Evolutionary conservation across 73 alveolate genomes (phyloP).

Genomic region (Paramecium primaurelia): DNA sequence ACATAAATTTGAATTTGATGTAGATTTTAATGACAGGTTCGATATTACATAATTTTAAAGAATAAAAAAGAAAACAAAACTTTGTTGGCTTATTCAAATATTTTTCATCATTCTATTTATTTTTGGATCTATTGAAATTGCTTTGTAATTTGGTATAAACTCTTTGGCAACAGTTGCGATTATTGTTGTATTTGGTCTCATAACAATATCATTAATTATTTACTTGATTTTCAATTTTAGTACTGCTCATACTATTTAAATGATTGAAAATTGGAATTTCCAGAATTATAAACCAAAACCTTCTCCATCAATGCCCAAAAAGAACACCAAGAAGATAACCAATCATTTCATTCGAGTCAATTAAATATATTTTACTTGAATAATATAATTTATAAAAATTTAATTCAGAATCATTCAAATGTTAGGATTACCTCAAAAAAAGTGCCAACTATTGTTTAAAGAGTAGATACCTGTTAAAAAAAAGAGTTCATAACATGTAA

Average conservation of each 20-base stretch:
- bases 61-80: not conserved
- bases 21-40: not conserved
- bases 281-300: not conserved
- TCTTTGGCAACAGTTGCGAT: not conserved
- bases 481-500: not conserved
- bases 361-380: not conserved
- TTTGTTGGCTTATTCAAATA: not conserved
- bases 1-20: not conserved
- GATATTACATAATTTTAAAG: not conserved
- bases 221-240: not conserved
- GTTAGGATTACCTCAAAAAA: not conserved
- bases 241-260: not conserved
- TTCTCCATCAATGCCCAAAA: not conserved
- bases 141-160: not conserved
- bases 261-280: conserved; percentile 17
- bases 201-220: not conserved
- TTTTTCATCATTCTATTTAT: not conserved
- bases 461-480: not conserved
- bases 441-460: not conserved
- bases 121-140: not conserved
- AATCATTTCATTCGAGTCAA: not conserved
- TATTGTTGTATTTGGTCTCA: not conserved
- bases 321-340: not conserved
- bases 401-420: not conserved
- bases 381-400: not conserved